These are phyloP conservation scores for Populus hybrid DNA, from an alignment of 441 rosid species.

Conservation along the genomic window DNA sequence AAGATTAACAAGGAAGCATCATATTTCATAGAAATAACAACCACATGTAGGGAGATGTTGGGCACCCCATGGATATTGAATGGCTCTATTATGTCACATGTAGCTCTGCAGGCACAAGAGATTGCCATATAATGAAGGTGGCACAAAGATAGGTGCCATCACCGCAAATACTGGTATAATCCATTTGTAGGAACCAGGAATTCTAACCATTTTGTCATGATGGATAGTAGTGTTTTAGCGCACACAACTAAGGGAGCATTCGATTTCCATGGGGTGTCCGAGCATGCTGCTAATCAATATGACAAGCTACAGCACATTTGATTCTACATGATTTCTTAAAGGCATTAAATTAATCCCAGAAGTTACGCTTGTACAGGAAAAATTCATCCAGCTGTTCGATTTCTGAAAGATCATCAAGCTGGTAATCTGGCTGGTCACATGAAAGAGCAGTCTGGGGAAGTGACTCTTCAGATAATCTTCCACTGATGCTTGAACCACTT, in stretches of 20 bases:
- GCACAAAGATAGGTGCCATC: slow-evolving; percentile 19
- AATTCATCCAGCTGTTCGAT: slow-evolving; percentile 55
- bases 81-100: slow-evolving; percentile 2
- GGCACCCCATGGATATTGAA: slow-evolving; percentile 28
- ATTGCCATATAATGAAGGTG: slow-evolving; percentile 7
- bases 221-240: not conserved
- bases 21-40: not conserved
- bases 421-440: slow-evolving; percentile 20
- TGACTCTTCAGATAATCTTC: slow-evolving; percentile 27
- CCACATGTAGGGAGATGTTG: not conserved
- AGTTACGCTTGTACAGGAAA: slow-evolving; percentile 61
- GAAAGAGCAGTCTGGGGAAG: slow-evolving; percentile 16
- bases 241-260: slow-evolving; percentile 18
- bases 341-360: slow-evolving; percentile 36
- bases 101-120: slow-evolving; percentile 2
- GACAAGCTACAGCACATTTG: slow-evolving; percentile 26
- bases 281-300: slow-evolving; percentile 26
- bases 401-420: slow-evolving; percentile 42
- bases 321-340: slow-evolving; percentile 31
- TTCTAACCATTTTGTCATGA: slow-evolving; percentile 4
- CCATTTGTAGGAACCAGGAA: not conserved
- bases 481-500: slow-evolving; percentile 22
- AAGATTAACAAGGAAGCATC: slow-evolving; percentile 4
- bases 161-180: slow-evolving; percentile 7
- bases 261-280: slow-evolving; percentile 31